Base-by-base conservation (phyloP, 208 protist species). In the Wallacemonas collosoma region DNA sequence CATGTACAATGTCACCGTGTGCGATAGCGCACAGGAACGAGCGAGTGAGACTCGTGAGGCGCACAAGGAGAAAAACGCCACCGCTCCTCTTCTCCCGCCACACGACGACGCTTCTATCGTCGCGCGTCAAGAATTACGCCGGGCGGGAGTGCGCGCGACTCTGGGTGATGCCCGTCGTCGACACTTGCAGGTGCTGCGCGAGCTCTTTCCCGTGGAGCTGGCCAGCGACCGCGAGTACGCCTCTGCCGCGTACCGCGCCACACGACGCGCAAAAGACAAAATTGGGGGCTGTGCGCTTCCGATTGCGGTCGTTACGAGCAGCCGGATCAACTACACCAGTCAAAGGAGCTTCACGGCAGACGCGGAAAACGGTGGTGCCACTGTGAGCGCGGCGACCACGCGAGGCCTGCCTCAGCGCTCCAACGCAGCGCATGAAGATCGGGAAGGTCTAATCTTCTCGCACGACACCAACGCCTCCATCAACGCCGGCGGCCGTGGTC, bases 131-230 rank as follows among this genome's bases (percentile, higher is more conserved):
- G 82, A 88, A 72, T 53, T 72, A 55, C 62, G 71, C 14, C 66
- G 78, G 9, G 82, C 72, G 4, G 48, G 71, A n/a, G 76, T 88
- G 36, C 75, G 77, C 0, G 77, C 79, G 2, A 67, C 78, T 58
- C 77, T 91, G 15, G 78, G 66, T 11, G 62, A 71, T 3, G 57
- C 9, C 2, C 76, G 74, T 9, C 72, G 75, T 62, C 56, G 48
- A 17, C 71, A 72, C 11, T 40, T 74, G 39, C 72, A 48, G 45
- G 77, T 80, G 61, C 71, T 88, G 43, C 44, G 72, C 12, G 67
- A 69, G 17, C n/a, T 80, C 15, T 88, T 83, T 69, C 44, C 66
- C n/a, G 64, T 85, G 12, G 72, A 76, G 39, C 74, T 85, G 26
- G 73, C 67, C 35, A 54, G 62, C 1, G 76, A 81, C 39, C 71